These are phyloP conservation scores for Xylariaceae sp. DNA, from an alignment of 2,329 filamentous ascomycete genomes.

Conservation along the genomic window DNA sequence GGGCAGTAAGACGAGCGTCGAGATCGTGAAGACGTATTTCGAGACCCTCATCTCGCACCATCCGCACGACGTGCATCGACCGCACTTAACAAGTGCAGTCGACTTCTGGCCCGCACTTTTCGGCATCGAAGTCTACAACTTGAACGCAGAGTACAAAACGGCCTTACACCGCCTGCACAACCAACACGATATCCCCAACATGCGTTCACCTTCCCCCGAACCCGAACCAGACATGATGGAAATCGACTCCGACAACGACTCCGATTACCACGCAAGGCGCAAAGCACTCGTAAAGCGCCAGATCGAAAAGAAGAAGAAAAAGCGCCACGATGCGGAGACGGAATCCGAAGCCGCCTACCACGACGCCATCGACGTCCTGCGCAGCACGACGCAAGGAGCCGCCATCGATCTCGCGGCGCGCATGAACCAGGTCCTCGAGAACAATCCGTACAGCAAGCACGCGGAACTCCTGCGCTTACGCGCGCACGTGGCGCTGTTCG, in stretches of 20 bases:
- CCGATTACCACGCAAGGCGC: background rate
- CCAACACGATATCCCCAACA: background rate
- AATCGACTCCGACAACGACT: background rate
- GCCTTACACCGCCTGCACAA: conserved; percentile 37
- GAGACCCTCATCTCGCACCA: conserved; percentile 72
- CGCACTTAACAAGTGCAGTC: conserved; percentile 56
- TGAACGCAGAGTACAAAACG: conserved; percentile 54
- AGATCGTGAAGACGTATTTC: conserved; percentile 57
- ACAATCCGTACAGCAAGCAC: conserved; percentile 65
- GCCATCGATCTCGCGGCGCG: conserved; percentile 60
- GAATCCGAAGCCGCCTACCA: conserved; percentile 22
- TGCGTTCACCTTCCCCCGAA: background rate
- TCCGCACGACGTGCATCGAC: conserved; percentile 59
- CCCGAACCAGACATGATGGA: background rate
- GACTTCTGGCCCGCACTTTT: conserved; percentile 81
- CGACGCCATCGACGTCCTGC: conserved; percentile 37
- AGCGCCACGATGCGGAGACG: background rate
- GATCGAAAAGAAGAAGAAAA: background rate
- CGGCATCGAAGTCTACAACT: conserved; percentile 72
- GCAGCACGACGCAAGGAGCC: conserved; percentile 48
- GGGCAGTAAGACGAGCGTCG: conserved; percentile 44
- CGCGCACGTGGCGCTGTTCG: conserved; percentile 69
- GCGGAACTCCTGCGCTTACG: conserved; percentile 62
- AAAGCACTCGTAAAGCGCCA: background rate
- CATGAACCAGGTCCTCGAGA: conserved; percentile 66